Conservation (phyloP, 139 green algal species). For the Micractinium sp. region DNA sequence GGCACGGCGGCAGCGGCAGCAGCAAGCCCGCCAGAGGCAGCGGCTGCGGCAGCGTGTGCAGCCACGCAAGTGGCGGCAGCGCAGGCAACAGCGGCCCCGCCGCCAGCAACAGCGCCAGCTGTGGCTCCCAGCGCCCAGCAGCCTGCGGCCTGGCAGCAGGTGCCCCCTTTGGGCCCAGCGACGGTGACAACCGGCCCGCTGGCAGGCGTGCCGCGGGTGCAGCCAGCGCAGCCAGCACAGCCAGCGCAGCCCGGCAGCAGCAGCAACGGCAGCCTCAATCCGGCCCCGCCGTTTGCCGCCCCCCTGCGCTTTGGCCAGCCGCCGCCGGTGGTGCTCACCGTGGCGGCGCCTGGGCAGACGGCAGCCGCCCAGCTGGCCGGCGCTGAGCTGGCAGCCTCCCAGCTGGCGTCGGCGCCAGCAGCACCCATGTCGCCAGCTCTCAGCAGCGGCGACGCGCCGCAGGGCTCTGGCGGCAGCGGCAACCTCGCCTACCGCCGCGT, state of each 20-base stretch:
- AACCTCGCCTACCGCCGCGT: conserved; percentile 6
- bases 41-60: too few species aligned
- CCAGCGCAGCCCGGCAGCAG: not conserved
- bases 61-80: not conserved
- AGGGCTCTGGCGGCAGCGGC: not conserved
- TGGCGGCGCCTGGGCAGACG: not conserved
- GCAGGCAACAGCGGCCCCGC: too few species aligned
- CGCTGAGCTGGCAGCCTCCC: too few species aligned
- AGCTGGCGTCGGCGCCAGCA: not conserved
- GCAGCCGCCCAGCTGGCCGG: not conserved
- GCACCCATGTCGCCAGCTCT: not conserved
- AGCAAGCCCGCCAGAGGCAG: not conserved
- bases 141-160: too few species aligned
- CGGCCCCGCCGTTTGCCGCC: too few species aligned
- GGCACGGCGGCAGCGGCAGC: not conserved
- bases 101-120: too few species aligned
- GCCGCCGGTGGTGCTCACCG: not conserved
- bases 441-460: not conserved
- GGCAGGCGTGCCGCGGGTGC: too few species aligned
- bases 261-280: not conserved
- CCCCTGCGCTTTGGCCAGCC: not conserved
- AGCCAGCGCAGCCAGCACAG: too few species aligned
- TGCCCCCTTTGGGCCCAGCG: too few species aligned
- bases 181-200: too few species aligned
- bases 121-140: too few species aligned